Evolutionary conservation across 371 early-diverging fungal species (phyloP).

Genomic region (Mortierella sp.): DNA sequence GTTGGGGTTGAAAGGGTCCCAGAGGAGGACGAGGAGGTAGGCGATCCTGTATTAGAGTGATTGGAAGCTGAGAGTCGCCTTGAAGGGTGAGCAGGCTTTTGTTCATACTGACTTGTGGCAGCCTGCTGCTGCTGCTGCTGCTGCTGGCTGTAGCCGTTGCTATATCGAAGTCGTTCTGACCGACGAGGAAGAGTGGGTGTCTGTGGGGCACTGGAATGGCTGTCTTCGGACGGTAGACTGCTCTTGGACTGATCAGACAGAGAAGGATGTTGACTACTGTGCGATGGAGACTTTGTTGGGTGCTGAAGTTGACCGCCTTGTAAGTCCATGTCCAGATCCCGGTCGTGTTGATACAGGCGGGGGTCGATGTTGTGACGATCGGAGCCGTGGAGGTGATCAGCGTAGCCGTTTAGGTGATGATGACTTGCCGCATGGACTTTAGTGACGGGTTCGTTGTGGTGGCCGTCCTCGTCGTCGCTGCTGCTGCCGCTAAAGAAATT

Average conservation of each 20-base stretch:
- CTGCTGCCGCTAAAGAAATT: neutral
- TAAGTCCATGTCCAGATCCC: constrained; percentile 15
- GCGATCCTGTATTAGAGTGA: constrained; percentile 23
- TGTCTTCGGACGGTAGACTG: neutral
- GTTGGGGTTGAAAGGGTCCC: constrained; percentile 30
- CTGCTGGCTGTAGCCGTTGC: constrained; percentile 39
- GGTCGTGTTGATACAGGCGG: neutral
- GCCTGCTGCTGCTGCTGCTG: constrained; percentile 17
- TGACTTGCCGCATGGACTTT: constrained; percentile 6
- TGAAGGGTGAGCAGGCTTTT: constrained; percentile 23
- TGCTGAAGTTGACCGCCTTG: constrained; percentile 13
- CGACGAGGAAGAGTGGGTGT: constrained; percentile 15
- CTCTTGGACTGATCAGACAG: constrained; percentile 12
- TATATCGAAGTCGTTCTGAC: constrained; percentile 39
- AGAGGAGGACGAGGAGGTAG: constrained; percentile 19
- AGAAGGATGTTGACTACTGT: constrained; percentile 13
- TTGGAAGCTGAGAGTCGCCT: constrained; percentile 40
- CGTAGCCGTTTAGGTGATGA: constrained; percentile 8
- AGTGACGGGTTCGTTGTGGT: neutral
- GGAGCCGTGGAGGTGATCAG: neutral
- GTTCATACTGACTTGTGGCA: constrained; percentile 16
- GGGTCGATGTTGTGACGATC: constrained; percentile 6
- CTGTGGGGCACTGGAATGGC: constrained; percentile 16
- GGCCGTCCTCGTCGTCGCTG: neutral
- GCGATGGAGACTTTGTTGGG: constrained; percentile 4